A percentile compares a stretch with the other conserved stretches of the same genome.
Evolutionary conservation across 495 filamentous ascomycete genomes (phyloP).

Genomic region (Chaetomidium leptoderma): DNA sequence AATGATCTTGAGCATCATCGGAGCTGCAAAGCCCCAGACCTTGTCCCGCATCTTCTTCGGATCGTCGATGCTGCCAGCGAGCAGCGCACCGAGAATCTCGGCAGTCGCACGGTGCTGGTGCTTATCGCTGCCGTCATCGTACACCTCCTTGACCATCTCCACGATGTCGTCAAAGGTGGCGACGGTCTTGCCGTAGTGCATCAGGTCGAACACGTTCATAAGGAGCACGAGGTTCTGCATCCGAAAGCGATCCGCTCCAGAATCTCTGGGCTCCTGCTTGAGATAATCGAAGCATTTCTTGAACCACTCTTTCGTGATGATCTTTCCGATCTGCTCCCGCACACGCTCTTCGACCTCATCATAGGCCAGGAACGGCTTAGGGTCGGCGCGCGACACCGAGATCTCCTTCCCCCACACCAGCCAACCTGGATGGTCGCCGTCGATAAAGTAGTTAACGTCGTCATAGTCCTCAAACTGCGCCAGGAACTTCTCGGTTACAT

Average conservation of each 20-base stretch:
- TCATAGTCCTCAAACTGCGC: slow-evolving; percentile 73
- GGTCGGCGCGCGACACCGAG: slow-evolving; percentile 67
- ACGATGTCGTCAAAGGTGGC: slow-evolving; percentile 86
- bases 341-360: slow-evolving; percentile 75
- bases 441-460: slow-evolving; percentile 75
- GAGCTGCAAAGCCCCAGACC: slow-evolving; percentile 87
- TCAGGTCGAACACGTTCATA: slow-evolving; percentile 81
- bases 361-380: slow-evolving; percentile 66
- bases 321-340: slow-evolving; percentile 73
- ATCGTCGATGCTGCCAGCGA: slow-evolving; percentile 69
- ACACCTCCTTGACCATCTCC: slow-evolving; percentile 66
- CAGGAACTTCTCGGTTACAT: slow-evolving; percentile 74
- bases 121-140: slow-evolving; percentile 91
- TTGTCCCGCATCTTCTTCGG: slow-evolving; percentile 61
- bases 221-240: slow-evolving; percentile 81
- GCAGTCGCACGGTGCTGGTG: slow-evolving; percentile 96
- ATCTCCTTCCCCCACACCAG: slow-evolving; percentile 90
- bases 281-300: slow-evolving; percentile 82
- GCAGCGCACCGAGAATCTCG: slow-evolving; percentile 84
- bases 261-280: slow-evolving; percentile 94
- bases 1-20: slow-evolving; percentile 80
- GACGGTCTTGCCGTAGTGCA: slow-evolving; percentile 66
- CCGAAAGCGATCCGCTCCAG: slow-evolving; percentile 77
- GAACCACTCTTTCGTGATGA: slow-evolving; percentile 82
- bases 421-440: slow-evolving; percentile 92